Evolutionary conservation across 2,329 filamentous ascomycete species (phyloP).

Genomic region (Tolypocladium inflatum): DNA sequence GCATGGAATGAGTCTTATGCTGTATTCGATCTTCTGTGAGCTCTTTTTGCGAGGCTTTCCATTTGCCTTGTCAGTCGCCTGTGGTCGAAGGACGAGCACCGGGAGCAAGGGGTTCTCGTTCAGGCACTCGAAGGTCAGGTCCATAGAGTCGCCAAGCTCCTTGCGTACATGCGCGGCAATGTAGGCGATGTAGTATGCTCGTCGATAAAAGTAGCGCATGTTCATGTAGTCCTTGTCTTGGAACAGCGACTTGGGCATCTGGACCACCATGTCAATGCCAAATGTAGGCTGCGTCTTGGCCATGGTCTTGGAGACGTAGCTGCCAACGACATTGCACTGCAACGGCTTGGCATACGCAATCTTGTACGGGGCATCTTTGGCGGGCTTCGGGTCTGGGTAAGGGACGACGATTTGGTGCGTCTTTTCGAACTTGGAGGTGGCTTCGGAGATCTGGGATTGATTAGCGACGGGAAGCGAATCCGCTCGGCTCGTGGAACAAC

Average conservation of each 20-base stretch:
- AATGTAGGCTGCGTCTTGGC: conserved; percentile 50
- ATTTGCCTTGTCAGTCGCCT: conserved; percentile 10
- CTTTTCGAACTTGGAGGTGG: conserved; percentile 56
- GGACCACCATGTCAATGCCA: conserved; percentile 73
- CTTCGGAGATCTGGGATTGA: conserved; percentile 53
- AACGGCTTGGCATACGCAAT: conserved; percentile 67
- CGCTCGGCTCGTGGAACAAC: conserved; percentile 9
- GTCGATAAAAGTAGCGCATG: conserved; percentile 88
- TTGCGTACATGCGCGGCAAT: conserved; percentile 62
- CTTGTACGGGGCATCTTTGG: conserved; percentile 70
- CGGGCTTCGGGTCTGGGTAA: conserved; percentile 72
- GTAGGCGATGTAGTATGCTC: conserved; percentile 83
- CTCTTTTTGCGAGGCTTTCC: conserved; percentile 14
- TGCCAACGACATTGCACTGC: conserved; percentile 80
- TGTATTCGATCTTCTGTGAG: conserved; percentile 31
- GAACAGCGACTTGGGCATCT: conserved; percentile 72
- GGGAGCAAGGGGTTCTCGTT: conserved; percentile 72
- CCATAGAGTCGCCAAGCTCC: conserved; percentile 41
- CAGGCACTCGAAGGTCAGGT: conserved; percentile 54
- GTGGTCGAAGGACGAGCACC: conserved; percentile 40
- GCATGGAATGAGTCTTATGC: conserved; percentile 70
- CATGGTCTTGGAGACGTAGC: conserved; percentile 71
- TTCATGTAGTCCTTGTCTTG: conserved; percentile 94
- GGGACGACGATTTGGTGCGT: conserved; percentile 63
- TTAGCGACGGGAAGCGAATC: conserved; percentile 5